Evolutionary conservation across 148 eudicot genomes (phyloP), one percentile per base, ranked within the genome.

Genomic region (Fagopyrum homotropicum): DNA sequence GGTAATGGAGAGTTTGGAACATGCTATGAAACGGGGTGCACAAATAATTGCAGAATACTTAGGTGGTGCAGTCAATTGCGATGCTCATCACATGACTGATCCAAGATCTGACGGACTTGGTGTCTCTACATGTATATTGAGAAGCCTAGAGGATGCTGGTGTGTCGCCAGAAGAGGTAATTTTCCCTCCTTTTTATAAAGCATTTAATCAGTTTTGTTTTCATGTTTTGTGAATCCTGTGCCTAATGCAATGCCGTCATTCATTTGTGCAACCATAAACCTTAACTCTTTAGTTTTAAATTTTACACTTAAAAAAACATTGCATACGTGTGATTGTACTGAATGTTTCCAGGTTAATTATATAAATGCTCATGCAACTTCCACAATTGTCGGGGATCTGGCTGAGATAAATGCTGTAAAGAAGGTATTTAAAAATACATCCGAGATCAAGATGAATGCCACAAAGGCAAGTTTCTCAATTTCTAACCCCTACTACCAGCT

Each of bases 331-430:
- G 51, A 2, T 44, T 70, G 22, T 72, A 40, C 29, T 9, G 10
- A 72, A n/a, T 48, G 74, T 75, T 73, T 80, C 43, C 85, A 93
- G 98, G 98, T 93, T 59, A 93, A 93, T 76, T 93, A 89, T 85
- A 93, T 93, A 55, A 93, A 93, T 80, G 98, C 98, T 46, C 98
- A 93, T 81, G 98, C 98, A 72, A 93, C 98, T 81, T 93, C 98
- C 64, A 93, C 98, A 11, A 81, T 86, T 78, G 98, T 89, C 22
- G 98, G 98, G 73, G 98, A 93, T 81, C 77, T 93, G 80, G 98
- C 98, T 80, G 98, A 93, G 90, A 85, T 93, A 72, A 93, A 93
- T 79, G 98, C 98, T 50, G 78, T 93, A 73, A 93, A 93, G 89
- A 89, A 91, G 85, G 98, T 91, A 22, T 93, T 93, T 80, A 93